These are phyloP conservation scores for Rosa multiflora DNA, from an alignment of 306 rosid genomes.

Conservation along the genomic window DNA sequence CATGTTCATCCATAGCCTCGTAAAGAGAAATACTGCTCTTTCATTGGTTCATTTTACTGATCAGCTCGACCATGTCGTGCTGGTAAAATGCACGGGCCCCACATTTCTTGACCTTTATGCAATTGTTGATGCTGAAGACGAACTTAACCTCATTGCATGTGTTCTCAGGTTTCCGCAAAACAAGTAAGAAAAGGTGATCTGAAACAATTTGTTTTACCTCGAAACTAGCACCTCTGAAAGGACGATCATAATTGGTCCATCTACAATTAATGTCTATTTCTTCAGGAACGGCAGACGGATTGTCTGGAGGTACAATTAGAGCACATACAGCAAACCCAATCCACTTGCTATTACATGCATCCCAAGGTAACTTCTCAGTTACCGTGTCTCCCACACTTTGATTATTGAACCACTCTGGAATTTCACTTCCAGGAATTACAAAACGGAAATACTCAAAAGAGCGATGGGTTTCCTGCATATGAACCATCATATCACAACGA, in stretches of 20 bases:
- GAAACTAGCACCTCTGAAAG: no score
- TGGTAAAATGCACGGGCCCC: background rate
- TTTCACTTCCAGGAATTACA: constrained; percentile 15
- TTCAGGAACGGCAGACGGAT: background rate
- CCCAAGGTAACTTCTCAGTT: background rate
- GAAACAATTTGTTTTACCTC: background rate
- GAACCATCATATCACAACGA: no score
- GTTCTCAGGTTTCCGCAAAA: no score
- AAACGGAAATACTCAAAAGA: no score
- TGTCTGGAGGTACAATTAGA: background rate
- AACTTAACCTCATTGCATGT: no score
- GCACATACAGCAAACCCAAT: background rate
- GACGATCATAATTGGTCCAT: no score
- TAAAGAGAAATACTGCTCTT: background rate
- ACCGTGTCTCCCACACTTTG: background rate
- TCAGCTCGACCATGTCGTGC: background rate
- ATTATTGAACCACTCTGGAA: constrained; percentile 20
- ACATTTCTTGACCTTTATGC: background rate
- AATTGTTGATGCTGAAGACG: background rate
- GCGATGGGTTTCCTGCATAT: no score
- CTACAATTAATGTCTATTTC: no score
- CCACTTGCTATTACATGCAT: background rate
- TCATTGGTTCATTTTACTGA: background rate
- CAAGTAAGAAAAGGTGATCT: background rate
- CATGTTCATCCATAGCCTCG: background rate